Percentiles rank a stretch among this genome's conserved stretches.
Conservation (phyloP, 2,329 filamentous ascomycete species). For the Fusarium sp. region DNA sequence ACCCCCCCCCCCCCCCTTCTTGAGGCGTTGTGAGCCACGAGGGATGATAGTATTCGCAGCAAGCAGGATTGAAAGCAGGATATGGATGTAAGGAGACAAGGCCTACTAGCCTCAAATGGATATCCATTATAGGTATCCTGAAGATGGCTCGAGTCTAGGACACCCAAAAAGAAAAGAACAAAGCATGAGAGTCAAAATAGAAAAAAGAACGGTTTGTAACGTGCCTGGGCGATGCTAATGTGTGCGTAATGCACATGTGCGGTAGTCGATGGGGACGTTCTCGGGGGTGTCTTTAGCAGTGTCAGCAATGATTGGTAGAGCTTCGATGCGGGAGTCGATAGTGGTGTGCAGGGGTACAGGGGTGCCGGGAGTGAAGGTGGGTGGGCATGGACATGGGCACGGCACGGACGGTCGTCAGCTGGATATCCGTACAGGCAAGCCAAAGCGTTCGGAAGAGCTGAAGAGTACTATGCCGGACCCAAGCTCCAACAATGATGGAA, state of each 20-base stretch:
- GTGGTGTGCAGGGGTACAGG: conserved; percentile 47
- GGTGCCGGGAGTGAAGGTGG: conserved; percentile 42
- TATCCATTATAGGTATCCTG: conserved; percentile 4
- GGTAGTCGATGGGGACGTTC: conserved; percentile 33
- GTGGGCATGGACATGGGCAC: conserved; percentile 15
- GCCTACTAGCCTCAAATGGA: conserved; percentile 16
- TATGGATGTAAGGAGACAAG: conserved; percentile 17
- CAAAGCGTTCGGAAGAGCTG: conserved; percentile 33
- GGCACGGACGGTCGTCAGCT: conserved; percentile 43
- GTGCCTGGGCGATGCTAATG: conserved; percentile 38
- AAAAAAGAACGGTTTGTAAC: conserved; percentile 41
- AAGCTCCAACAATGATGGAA: conserved; percentile 32
- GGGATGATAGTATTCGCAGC: conserved; percentile 10
- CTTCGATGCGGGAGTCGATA: conserved; percentile 31
- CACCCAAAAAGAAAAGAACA: conserved; percentile 21
- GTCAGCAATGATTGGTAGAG: conserved; percentile 40
- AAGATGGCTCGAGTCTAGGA: conserved; percentile 20
- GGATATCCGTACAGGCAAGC: conserved; percentile 35
- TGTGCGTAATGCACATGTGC: conserved; percentile 41
- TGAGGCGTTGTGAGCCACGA: conserved; percentile 15
- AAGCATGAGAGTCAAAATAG: conserved; percentile 6
- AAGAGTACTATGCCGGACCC: conserved; percentile 26
- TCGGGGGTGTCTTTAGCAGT: conserved; percentile 39
- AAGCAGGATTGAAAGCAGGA: conserved; percentile 18
- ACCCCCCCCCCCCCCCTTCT: conserved; percentile 35